A percentile compares a stretch with the other conserved stretches of the same genome.
These are phyloP conservation scores for Carallia brachiata DNA, from an alignment of 345 rosid genomes.

Conservation along the genomic window DNA sequence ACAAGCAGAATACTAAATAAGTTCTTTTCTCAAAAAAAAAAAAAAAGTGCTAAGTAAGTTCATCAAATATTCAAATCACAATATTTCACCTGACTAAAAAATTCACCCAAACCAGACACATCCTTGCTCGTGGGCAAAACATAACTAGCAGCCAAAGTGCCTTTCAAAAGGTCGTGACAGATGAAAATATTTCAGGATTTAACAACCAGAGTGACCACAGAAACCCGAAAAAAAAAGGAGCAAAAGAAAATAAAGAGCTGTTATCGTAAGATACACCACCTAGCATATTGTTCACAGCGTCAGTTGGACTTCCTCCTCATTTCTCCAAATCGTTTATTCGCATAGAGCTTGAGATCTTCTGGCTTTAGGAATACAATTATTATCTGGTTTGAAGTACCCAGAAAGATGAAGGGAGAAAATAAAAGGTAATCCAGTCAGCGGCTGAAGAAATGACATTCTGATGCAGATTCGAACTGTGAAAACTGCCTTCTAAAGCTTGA, in stretches of 20 bases:
- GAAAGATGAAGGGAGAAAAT: not conserved
- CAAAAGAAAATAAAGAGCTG: too few species aligned
- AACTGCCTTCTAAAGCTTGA: slow-evolving; percentile 27
- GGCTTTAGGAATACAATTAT: slow-evolving; percentile 34
- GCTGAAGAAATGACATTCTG: too few species aligned
- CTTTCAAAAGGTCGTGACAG: not conserved
- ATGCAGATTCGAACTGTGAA: too few species aligned
- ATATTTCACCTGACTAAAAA: slow-evolving; percentile 24
- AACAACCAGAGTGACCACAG: too few species aligned
- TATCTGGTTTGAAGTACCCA: slow-evolving; percentile 18
- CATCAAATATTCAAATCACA: not conserved
- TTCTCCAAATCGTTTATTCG: slow-evolving; percentile 31
- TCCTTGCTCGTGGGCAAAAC: slow-evolving; percentile 28
- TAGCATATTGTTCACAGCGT: slow-evolving; percentile 24
- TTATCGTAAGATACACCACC: slow-evolving; percentile 11
- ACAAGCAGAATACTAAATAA: not conserved
- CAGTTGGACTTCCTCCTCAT: slow-evolving; percentile 34
- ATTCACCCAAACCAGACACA: slow-evolving; percentile 25
- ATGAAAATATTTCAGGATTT: not conserved
- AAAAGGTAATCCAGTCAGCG: not conserved
- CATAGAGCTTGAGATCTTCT: slow-evolving; percentile 25
- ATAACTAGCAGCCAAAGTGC: slow-evolving; percentile 27
- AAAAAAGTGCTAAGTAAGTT: too few species aligned
- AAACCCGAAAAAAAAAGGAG: too few species aligned
- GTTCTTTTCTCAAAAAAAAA: too few species aligned